Evolutionary conservation across 1,284 basidiomycete species (phyloP), one percentile per base, ranked within the genome.

Genomic region (Mycosarcoma mackinlayi): DNA sequence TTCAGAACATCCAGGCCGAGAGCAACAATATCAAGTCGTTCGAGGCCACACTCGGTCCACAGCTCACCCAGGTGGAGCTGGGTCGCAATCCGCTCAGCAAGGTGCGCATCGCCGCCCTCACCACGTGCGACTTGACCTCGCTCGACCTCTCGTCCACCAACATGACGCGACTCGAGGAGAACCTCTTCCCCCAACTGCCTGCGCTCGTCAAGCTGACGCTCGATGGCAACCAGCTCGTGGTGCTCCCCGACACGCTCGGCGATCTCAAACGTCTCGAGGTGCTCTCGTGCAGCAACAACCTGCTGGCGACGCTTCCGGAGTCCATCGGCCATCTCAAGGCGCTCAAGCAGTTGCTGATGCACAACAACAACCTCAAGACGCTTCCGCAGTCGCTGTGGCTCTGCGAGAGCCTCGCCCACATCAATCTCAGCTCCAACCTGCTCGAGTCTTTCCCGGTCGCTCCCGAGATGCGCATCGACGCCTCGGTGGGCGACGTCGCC

Each of bases 101-200:
- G 35, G 71, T 75, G 8, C 55, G 56, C 38, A 72, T 81, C 30
- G 62, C 54, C 9, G 75, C 85, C 27, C 37, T 73, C 16, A 79
- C 80, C 16, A 87, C 89, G 0, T 90, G 88, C 62, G 85, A 88
- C 4, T 87, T 98, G 30, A 92, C 90, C 0, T 87, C 87, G 27
- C 88, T 99, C 34, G 91, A 99, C 78, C 86, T 99, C 50, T 95
- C 94, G 1, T 87, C 94, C 72, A 91, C 92, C 54, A 96, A 97
- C 83, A 87, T 98, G 9, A 92, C 92, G 5, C 88, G 89, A 2
- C 86, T 98, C 1, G 91, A 93, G 55, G 90, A 92, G 44, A 55
- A 54, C 9, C 73, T 82, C 23, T 68, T 82, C 42, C 57, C 56
- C 25, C 73, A 74, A 39, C 52, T 82, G 31, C 75, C 72, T 4